A percentile compares a stretch with the other conserved stretches of the same genome.
Evolutionary conservation across 2,329 filamentous ascomycete species (phyloP).

Genomic region (Raffaelea albimanens): DNA sequence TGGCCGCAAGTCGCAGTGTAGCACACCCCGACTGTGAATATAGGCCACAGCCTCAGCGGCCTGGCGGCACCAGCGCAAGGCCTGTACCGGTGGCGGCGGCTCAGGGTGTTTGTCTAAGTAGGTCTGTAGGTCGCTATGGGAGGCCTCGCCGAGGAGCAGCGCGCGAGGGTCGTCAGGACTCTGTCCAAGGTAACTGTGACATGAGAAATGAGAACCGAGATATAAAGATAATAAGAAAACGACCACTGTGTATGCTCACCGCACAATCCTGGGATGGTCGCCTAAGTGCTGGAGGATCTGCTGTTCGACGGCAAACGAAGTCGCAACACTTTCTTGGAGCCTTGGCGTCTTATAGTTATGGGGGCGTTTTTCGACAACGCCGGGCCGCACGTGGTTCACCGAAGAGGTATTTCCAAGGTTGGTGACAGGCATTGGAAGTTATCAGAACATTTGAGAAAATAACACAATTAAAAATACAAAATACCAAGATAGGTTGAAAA

Average conservation of each 20-base stretch:
- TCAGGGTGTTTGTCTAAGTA: background rate
- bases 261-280: constrained; percentile 3
- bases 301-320: constrained; percentile 3
- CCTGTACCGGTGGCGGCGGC: background rate
- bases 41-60: constrained; percentile 1
- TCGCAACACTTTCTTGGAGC: constrained; percentile 1
- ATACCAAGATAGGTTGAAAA: too few species aligned
- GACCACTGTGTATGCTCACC: background rate
- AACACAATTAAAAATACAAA: too few species aligned
- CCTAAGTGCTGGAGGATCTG: constrained; percentile 2
- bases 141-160: constrained; percentile 1
- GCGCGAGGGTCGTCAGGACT: background rate
- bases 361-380: background rate
- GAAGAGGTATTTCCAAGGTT: background rate
- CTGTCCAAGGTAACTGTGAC: background rate
- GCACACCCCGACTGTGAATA: background rate
- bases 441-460: too few species aligned
- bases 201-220: too few species aligned
- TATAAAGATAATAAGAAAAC: background rate
- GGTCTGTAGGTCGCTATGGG: constrained; percentile 1
- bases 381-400: background rate
- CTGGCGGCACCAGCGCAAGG: background rate
- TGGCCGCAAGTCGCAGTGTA: constrained; percentile 1
- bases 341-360: background rate
- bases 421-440: constrained; percentile 2